Evolutionary conservation across 176 grass and related monocot species (phyloP), one percentile per base, ranked within the genome.

Genomic region (Cocos nucifera): DNA sequence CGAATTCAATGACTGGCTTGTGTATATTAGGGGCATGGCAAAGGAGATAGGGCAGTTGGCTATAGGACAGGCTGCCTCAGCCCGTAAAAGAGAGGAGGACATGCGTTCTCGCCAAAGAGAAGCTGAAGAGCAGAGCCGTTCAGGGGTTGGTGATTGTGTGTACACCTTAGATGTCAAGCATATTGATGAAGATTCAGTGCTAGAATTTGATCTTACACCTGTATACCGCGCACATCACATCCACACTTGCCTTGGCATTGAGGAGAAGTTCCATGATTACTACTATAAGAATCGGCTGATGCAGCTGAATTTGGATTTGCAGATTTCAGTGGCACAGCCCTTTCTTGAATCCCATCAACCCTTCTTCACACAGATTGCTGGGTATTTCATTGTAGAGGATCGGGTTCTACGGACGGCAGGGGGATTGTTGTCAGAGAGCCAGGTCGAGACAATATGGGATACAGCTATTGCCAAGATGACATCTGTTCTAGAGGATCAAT

Each of bases 1-100:
- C 27, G 89, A 95, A 60, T 95, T 95, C 60, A 88, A 85, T 71
- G 78, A 95, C 63, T 95, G 89, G 89, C 75, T 95, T 17, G 72
- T 88, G 14, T 62, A 85, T 44, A 82, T 88, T 67, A 95, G 81
- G 75, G 76, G 63, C 55, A 80, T n/a, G 5, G 72, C 81, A 9
- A 88, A 56, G 72, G 75, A 89, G 57, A 81, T 95, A 56, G 89
- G 89, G 2, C 82, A 83, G 39, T 59, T 78, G n/a, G 75, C 86
- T 26, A 95, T 95, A 51, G 56, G 71, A 22, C 86, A 87, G 54
- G 70, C 83, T 29, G 73, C 83, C 58, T 69, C 81, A 24, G 58
- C 53, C 53, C 64, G 61, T 44, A 79, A 87, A 57, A 82, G 67
- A 69, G 83, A 84, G 35, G 71, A 89, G 59, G 61, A 75, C 59